Evolutionary conservation across 805 yeast genomes (phyloP), one percentile per base, ranked within the genome.

Genomic region (Ogataea trehalophila): DNA sequence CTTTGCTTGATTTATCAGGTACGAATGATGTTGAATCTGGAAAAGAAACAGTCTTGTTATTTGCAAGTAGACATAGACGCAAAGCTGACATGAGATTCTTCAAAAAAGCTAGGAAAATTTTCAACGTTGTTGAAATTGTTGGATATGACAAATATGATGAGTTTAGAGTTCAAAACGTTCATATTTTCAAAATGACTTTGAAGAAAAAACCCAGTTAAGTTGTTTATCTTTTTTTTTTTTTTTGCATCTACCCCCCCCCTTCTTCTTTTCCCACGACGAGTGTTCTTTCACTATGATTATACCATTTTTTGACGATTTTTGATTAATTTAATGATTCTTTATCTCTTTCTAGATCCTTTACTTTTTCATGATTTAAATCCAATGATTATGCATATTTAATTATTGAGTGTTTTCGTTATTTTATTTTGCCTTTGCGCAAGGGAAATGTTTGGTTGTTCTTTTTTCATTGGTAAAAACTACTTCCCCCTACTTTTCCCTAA

Each of bases 1-100:
- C 84, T 0, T 59, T 79, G 31, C 49, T 76, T 34, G 78, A 76
- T 48, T 54, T 79, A 17, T 60, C 72, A 38, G 18, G 15, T 2
- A 38, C 43, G 9, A 38, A 44, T 17, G 9, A 17, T 1, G 15
- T 22, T 13, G 35, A 31, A 15, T 14, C 35, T 13, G 65, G 58
- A 8, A 51, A 60, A 6, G 72, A 70, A 20, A 72, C 79, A 7
- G 61, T 71, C 33, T 69, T 80, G 4, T 48, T 79, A 41, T 74
- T 79, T 79, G 65, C 77, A n/a, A 79, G 76, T 52, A 74, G 73
- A 48, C 75, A 76, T 55, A 70, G 85, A 50, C 62, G 85, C 46
- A 77, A 75, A 57, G 73, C 57, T 1, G 55, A 55, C 37, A 39
- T 48, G 40, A 42, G 47, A 34, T 49, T 55, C 33, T 56, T 68